Conservation (phyloP, 2,329 filamentous ascomycete species). For the Ascosphaera apis region DNA sequence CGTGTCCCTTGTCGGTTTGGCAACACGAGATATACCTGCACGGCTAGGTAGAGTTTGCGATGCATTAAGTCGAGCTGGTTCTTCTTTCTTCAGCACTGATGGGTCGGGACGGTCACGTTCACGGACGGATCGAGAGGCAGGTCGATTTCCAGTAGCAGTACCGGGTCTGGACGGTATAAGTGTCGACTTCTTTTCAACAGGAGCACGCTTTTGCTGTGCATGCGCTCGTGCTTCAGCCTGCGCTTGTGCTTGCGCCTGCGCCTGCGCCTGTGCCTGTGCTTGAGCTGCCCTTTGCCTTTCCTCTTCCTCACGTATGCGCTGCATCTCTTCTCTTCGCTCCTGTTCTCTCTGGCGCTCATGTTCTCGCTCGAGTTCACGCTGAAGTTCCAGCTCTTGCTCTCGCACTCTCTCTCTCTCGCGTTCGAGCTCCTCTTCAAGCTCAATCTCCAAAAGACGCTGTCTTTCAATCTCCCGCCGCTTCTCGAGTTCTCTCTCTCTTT, state of each 20-base stretch:
- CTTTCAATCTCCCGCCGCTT: slow-evolving; percentile 7
- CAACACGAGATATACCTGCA: slow-evolving; percentile 1
- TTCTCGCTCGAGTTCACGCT: not conserved
- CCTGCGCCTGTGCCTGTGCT: not conserved
- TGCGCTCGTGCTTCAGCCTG: not conserved
- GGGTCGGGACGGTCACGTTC: not conserved
- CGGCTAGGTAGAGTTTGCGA: slow-evolving; percentile 2
- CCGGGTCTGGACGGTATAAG: not conserved
- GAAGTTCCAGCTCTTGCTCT: not conserved
- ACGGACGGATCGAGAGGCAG: not conserved
- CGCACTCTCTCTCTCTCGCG: not conserved
- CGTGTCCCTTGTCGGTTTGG: slow-evolving; percentile 21
- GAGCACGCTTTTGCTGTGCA: not conserved
- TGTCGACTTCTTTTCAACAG: slow-evolving; percentile 1
- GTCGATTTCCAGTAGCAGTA: not conserved
- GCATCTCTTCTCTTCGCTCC: slow-evolving; percentile 15
- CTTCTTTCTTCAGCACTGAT: not conserved
- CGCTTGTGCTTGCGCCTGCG: not conserved
- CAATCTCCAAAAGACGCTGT: not conserved
- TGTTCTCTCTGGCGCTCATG: slow-evolving; percentile 5
- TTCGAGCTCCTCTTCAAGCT: not conserved
- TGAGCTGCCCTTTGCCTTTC: slow-evolving; percentile 12
- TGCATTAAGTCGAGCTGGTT: slow-evolving; percentile 11
- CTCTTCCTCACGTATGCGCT: slow-evolving; percentile 13
- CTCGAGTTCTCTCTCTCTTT: slow-evolving; percentile 11